Base-by-base conservation (phyloP, 148 eudicot species). In the Camellia lanceoleosa region DNA sequence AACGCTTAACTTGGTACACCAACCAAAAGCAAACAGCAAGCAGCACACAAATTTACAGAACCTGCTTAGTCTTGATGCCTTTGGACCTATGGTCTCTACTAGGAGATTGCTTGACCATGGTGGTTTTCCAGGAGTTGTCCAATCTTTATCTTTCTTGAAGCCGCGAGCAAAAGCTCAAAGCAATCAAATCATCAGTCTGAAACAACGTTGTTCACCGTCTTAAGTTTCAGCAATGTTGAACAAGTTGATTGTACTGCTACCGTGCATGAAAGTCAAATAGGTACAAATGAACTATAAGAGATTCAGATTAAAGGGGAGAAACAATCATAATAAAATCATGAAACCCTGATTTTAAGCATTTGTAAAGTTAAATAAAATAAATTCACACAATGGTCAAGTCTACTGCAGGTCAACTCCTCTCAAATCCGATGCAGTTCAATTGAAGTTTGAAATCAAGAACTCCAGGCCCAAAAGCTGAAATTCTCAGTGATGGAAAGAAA, bases 11-110 rank as follows among this genome's bases (percentile, higher is more conserved):
- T 90, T 96, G 99, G 87, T 92, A 93, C 71, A 93, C 63, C 75
- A 96, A 85, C 99, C 99, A 96, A 78, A 92, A 84, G 89, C 92
- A 91, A 85, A 93, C 86, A 76, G 90, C 94, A 85, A 96, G 76
- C 80, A 96, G 85, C 81, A 96, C 84, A 84, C 93, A 91, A 16
- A 92, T 82, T 84, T 92, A 97, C 64, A 96, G 81, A 62, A 88
- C 85, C 81, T 88, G 90, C 88, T 89, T 96, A 66, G 84, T 83
- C 84, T 89, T 96, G 80, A 93, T n/a, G 63, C 94, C 90, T 77
- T 81, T 93, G 23, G 97, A 90, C 78, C 94, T 92, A 73, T 87
- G 83, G 83, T 78, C 87, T 85, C 97, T 94, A 82, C 86, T 87
- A 61, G 97, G 92, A 15, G 92, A 89, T 69, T 87, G 91, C 84